A percentile compares a stretch with the other conserved stretches of the same genome.
Evolutionary conservation across 2,329 filamentous ascomycete genomes (phyloP).

Genomic region (Sphaerulina vaccinii): DNA sequence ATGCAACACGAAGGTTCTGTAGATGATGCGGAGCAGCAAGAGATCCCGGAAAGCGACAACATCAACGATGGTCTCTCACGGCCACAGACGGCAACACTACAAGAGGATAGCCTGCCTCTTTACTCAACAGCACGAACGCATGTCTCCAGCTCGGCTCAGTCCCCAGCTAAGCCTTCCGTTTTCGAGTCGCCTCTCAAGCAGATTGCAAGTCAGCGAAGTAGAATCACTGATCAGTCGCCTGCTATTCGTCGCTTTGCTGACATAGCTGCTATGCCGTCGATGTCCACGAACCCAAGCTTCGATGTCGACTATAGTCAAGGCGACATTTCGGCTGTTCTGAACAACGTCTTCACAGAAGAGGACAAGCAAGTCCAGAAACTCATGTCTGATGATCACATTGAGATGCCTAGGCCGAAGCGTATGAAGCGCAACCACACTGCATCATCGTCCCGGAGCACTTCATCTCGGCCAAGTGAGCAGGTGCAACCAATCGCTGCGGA

Average conservation of each 20-base stretch:
- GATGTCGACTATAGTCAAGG: conserved; percentile 29
- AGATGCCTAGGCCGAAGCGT: conserved; percentile 25
- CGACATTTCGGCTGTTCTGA: conserved; percentile 35
- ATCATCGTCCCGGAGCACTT: conserved; percentile 3
- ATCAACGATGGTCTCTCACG: conserved; percentile 6
- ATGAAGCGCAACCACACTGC: conserved; percentile 2
- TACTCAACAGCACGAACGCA: conserved; percentile 44
- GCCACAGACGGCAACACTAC: neutral
- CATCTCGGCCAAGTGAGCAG: neutral
- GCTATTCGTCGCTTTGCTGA: conserved; percentile 4
- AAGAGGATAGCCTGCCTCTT: conserved; percentile 16
- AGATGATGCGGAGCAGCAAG: conserved; percentile 5
- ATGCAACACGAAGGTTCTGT: neutral
- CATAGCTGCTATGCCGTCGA: neutral
- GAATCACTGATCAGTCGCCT: conserved; percentile 33
- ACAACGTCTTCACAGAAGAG: conserved; percentile 38
- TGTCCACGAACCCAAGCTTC: conserved; percentile 19
- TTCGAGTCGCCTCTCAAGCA: conserved; percentile 24
- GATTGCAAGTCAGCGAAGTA: conserved; percentile 30
- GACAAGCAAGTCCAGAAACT: conserved; percentile 26
- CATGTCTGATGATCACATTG: neutral
- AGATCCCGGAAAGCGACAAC: conserved; percentile 37
- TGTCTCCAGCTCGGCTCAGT: conserved; percentile 31
- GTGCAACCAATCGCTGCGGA: neutral
- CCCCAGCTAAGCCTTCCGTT: conserved; percentile 24